Percentiles rank a stretch among this genome's conserved stretches.
Conservation (phyloP, 2,329 filamentous ascomycete species). For the Fusarium ramigenum region DNA sequence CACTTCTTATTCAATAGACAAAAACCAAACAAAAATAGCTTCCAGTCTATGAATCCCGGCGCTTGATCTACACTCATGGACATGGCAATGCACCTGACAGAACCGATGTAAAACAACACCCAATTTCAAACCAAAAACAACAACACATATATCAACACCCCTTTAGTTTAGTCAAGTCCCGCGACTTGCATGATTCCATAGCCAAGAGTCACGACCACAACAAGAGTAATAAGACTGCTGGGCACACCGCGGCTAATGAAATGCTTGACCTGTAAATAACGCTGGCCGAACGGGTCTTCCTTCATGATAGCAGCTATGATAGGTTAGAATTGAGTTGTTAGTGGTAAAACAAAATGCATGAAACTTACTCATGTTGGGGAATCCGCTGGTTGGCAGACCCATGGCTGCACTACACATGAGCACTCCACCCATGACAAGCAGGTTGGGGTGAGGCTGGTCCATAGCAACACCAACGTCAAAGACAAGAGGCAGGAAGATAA, state of each 20-base stretch:
- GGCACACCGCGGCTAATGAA: constrained; percentile 96
- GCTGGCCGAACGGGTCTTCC: constrained; percentile 91
- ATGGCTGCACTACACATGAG: constrained; percentile 98
- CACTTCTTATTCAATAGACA: background rate
- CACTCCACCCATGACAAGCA: constrained; percentile 93
- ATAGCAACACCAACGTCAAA: constrained; percentile 85
- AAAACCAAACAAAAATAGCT: background rate
- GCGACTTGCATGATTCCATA: constrained; percentile 88
- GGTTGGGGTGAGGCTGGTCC: constrained; percentile 89
- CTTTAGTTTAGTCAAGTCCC: constrained; percentile 60
- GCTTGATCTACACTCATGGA: constrained; percentile 26
- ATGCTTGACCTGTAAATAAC: constrained; percentile 91
- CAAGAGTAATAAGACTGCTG: constrained; percentile 81
- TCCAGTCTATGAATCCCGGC: constrained; percentile 32
- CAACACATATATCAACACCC: background rate
- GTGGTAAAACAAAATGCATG: background rate
- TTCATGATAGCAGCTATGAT: constrained; percentile 94
- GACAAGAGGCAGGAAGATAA: constrained; percentile 94
- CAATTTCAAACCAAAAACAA: background rate
- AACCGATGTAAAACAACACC: background rate
- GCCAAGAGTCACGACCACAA: constrained; percentile 86
- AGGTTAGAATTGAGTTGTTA: constrained; percentile 33
- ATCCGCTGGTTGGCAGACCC: constrained; percentile 94
- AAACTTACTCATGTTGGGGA: constrained; percentile 98
- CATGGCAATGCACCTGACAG: constrained; percentile 2